Base-by-base conservation (phyloP, 306 rosid species). In the Hippophae rhamnoides region DNA sequence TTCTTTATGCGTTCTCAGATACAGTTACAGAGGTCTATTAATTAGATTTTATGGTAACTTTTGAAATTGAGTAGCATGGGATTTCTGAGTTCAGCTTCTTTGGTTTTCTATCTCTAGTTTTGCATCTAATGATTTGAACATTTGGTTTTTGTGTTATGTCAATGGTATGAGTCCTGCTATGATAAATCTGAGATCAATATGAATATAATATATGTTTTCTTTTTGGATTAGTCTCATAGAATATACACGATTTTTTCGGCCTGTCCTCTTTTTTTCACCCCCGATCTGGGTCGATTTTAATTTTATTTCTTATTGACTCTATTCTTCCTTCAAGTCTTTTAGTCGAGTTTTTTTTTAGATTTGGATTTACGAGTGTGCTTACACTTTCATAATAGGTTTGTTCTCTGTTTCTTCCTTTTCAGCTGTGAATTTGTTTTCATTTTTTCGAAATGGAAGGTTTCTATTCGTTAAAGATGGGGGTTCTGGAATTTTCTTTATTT, bases 351-450 rank as follows among this genome's bases (percentile, higher is more conserved):
- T 13, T 23, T 13, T 46, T 49, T 53, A n/a, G 3, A 3, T 12
- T 6, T 25, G 46, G 38, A 41, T 57, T 3, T 41, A 6, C 42
- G 47, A 31, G 43, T 42, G 49, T 45, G 23, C 54, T 7, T 55
- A 8, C 14, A 13, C 40, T 13, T 40, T 47, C 47, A 13, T 51
- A 8, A 42, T 52, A 14, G 52, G 52, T 62, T 55, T 40, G 49
- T 58, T 23, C 42, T 56, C 45, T 43, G 45, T 58, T 52, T n/a
- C 43, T n/a, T 65, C 31, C 26, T 53, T 69, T 62, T 41, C 54
- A 13, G 61, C 56, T 61, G 64, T 56, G 64, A 73, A 27, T 61
- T 41, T 65, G 60, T 60, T 68, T 55, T 52, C 13, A 47, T 56
- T 45, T 40, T 18, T 46, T 68, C 68, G 47, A 45, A 40, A 52